These are phyloP conservation scores for Quercus gilva DNA, from an alignment of 306 rosid species.

Conservation along the genomic window DNA sequence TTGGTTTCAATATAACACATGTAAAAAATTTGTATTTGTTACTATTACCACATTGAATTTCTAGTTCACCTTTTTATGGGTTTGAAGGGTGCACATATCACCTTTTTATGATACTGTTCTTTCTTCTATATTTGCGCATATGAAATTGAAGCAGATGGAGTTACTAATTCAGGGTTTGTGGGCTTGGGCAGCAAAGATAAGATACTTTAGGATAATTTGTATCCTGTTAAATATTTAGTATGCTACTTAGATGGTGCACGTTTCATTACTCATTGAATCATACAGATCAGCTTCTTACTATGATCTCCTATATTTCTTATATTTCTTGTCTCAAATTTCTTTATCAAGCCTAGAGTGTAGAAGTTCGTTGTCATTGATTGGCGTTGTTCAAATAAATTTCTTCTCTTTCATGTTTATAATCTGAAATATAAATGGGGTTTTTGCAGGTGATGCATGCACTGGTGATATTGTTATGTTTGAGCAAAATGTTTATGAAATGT, in stretches of 20 bases:
- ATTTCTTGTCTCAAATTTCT: background rate
- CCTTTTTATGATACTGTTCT: background rate
- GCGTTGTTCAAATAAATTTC: background rate
- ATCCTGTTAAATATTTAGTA: background rate
- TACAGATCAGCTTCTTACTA: background rate
- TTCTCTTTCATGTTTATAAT: slow-evolving; percentile 7
- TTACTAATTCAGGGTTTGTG: background rate
- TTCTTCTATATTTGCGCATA: background rate
- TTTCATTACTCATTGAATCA: background rate
- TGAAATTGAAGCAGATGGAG: background rate
- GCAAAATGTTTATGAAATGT: slow-evolving; percentile 87
- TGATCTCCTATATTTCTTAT: background rate
- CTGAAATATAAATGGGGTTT: slow-evolving; percentile 5
- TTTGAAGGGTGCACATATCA: background rate
- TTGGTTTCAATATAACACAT: background rate
- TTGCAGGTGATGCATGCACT: slow-evolving; percentile 92
- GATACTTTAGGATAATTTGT: background rate
- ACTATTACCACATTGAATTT: background rate
- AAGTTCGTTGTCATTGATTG: background rate
- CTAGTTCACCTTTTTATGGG: background rate
- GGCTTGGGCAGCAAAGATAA: background rate
- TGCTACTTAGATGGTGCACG: background rate
- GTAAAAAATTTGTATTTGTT: background rate
- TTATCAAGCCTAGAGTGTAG: background rate
- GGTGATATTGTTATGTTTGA: slow-evolving; percentile 90